Evolutionary conservation across 805 yeast genomes (phyloP), one percentile per base, ranked within the genome.

Genomic region (Wickerhamomyces xylosicus): DNA sequence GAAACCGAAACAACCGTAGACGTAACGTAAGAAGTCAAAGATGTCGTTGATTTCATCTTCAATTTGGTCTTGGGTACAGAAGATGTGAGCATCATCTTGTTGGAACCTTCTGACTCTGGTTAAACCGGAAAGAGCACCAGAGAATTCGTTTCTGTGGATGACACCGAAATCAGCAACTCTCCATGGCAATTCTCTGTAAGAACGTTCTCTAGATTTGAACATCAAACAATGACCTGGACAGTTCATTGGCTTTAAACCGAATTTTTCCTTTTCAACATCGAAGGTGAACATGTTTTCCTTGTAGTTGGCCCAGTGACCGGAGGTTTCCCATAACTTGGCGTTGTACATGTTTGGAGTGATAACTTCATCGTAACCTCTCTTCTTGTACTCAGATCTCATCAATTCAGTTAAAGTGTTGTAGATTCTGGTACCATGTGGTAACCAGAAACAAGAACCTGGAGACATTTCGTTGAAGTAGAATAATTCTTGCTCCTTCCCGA

Each of bases 341-440:
- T 89, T 90, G 76, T 76, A 92, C 97, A 92, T 92, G 70, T 92
- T 92, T 56, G 99, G 99, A 45, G 98, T 89, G 60, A 92, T 90
- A 49, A 92, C 98, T 69, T 92, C 99, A 47, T 92, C 96, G 63
- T 84, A 92, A 31, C 97, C 97, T 64, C 98, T 82, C 65, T 75
- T 78, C 58, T 82, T 79, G 67, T 92, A 92, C 68, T 92, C 95
- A 39, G 63, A 58, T 66, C 90, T 77, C 66, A 92, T 59, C 63
- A 86, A 64, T 25, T 84, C 87, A 51, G 79, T 77, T 62, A 92
- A 71, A 43, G 85, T 76, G 64, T 85, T 85, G 74, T 92, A 92
- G 58, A 92, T 92, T 68, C 97, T 83, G 36, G 99, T 79, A 65
- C 99, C 99, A 57, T 90, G 98, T 37, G 99, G 99, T 54, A 92